Evolutionary conservation across 2,329 filamentous ascomycete species (phyloP), one percentile per base, ranked within the genome.

Genomic region (Lecanosticta acicola): DNA sequence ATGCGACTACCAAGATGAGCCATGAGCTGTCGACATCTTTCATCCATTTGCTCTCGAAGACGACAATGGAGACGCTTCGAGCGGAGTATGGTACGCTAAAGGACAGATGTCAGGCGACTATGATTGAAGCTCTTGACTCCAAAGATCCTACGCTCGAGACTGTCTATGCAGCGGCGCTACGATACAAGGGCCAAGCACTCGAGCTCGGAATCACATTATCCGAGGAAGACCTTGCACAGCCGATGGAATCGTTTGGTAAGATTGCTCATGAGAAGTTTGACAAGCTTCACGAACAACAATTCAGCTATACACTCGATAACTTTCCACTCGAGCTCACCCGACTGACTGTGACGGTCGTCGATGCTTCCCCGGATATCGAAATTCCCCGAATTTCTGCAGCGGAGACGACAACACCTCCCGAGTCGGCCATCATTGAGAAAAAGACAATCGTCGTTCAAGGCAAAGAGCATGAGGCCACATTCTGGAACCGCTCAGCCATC

Each of bases 1-100:
- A 59, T 45, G 51, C 53, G 1, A 57, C 56, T 17, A 59, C 55
- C 2, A 59, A 59, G 50, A 57, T 59, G 56, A 55, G 52, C 50
- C 56, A 59, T 32, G 56, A 59, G 41, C 51, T 59, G 1, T 59
- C 56, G 4, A 49, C 51, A 2, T 59, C 56, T 3, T 57, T 56
- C 41, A 59, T 59, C 14, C 56, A 59, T 11, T 24, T 56, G 11
- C 47, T 59, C 11, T 42, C 40, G 9, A 35, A 41, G 3, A 57
- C 51, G 13, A 57, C 53, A 2, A 59, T 59, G 55, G 56, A 56
- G 4, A 52, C 39, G 11, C 45, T 59, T 7, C 42, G 56, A 9
- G 33, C 39, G 19, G 55, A 57, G 24, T 56, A 41, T 33, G 37
- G 45, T 9, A 38, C 40, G 4, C 50, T 59, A 13, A 47, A 50